These are phyloP conservation scores for Polyplosphaeria fusca DNA, from an alignment of 495 filamentous ascomycete species.

Conservation along the genomic window DNA sequence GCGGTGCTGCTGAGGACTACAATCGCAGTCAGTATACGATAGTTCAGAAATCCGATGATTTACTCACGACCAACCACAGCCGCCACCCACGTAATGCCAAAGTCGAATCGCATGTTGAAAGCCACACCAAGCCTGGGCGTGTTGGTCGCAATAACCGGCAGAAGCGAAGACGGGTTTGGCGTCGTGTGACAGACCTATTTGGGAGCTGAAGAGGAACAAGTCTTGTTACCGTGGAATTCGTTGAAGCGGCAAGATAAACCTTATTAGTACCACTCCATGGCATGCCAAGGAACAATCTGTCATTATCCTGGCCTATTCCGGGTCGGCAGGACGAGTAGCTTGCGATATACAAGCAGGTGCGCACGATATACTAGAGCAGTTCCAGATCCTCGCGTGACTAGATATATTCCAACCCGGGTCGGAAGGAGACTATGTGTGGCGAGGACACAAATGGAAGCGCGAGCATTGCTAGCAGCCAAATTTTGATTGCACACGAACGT, in stretches of 20 bases:
- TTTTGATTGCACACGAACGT: constrained; percentile 23
- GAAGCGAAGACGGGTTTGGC: constrained; percentile 2
- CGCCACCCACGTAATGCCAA: constrained; percentile 6
- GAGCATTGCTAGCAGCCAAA: background rate
- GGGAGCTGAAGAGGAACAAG: background rate
- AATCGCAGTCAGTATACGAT: too few relatives aligned
- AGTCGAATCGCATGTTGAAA: constrained; percentile 16
- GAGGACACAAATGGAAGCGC: constrained; percentile 4
- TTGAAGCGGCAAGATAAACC: constrained; percentile 21
- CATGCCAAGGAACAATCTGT: constrained; percentile 29
- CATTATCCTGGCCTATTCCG: constrained; percentile 23
- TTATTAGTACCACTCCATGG: constrained; percentile 25
- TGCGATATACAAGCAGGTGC: constrained; percentile 21
- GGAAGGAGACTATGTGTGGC: constrained; percentile 17
- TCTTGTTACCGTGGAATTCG: constrained; percentile 14
- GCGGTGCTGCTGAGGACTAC: too few relatives aligned
- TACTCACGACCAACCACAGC: constrained; percentile 14
- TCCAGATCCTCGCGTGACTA: constrained; percentile 25
- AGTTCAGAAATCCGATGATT: too few relatives aligned
- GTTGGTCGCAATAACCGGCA: constrained; percentile 7
- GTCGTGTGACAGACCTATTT: too few relatives aligned
- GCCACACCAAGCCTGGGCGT: background rate
- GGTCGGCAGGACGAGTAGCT: constrained; percentile 18
- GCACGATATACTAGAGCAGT: constrained; percentile 26
- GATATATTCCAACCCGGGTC: constrained; percentile 18